These are phyloP conservation scores for Picochlorum sp. DNA, from an alignment of 139 green algal genomes.

Conservation along the genomic window DNA sequence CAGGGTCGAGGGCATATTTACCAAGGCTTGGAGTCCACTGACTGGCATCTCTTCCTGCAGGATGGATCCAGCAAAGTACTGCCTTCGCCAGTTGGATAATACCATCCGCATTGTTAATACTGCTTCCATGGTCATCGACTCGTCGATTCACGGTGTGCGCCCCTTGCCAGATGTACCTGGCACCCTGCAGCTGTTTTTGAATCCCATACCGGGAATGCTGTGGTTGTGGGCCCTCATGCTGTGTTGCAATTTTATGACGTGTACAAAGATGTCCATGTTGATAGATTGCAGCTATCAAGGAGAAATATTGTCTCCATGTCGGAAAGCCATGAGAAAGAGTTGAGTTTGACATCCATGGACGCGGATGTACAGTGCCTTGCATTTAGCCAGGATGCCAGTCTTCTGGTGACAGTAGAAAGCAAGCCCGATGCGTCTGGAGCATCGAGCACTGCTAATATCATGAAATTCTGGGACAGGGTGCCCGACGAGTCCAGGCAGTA, in stretches of 20 bases:
- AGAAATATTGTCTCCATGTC: conserved; percentile 44
- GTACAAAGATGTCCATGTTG: conserved; percentile 35
- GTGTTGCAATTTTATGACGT: conserved; percentile 64
- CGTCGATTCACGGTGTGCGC: conserved; percentile 42
- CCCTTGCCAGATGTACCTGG: conserved; percentile 11
- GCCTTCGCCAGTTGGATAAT: conserved; percentile 65
- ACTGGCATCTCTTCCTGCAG: conserved; percentile 24
- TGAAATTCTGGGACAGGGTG: conserved; percentile 12
- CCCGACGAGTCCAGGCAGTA: background rate
- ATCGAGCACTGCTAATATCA: background rate
- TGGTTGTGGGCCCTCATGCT: conserved; percentile 40
- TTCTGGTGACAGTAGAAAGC: conserved; percentile 51
- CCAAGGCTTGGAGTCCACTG: conserved; percentile 60
- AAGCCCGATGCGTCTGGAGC: conserved; percentile 28
- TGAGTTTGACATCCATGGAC: conserved; percentile 6
- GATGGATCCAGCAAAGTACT: conserved; percentile 41
- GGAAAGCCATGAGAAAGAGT: conserved; percentile 7
- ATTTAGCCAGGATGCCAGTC: conserved; percentile 32
- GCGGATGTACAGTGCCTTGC: conserved; percentile 28
- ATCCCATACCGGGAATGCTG: conserved; percentile 27
- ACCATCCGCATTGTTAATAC: conserved; percentile 51
- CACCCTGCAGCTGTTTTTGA: conserved; percentile 12
- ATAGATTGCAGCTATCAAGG: conserved; percentile 40
- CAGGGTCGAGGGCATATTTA: conserved; percentile 35
- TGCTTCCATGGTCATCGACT: conserved; percentile 36